Evolutionary conservation across 1,284 basidiomycete genomes (phyloP).

Genomic region (Sparassis latifolia): DNA sequence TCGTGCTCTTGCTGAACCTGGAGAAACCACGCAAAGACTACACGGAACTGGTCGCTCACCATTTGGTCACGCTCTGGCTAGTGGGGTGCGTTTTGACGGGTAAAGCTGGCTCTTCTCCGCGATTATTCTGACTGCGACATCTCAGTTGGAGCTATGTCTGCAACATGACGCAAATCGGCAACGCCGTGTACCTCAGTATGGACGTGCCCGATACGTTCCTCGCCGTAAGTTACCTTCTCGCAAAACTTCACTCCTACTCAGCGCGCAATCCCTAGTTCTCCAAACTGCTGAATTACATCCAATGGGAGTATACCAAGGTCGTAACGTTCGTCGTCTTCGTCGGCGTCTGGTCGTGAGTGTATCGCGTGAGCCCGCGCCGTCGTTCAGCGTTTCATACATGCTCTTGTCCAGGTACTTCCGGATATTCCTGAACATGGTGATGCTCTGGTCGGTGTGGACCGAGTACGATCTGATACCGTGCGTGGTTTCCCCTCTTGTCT

Average conservation of each 20-base stretch:
- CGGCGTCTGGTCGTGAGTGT: conserved; percentile 74
- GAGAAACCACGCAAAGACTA: conserved; percentile 96
- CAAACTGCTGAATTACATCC: conserved; percentile 85
- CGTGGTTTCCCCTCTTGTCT: conserved; percentile 25
- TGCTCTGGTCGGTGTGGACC: conserved; percentile 83
- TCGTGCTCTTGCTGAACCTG: conserved; percentile 79
- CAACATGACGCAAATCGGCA: conserved; percentile 85
- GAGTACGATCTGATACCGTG: conserved; percentile 81
- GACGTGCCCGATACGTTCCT: conserved; percentile 91
- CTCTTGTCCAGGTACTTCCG: conserved; percentile 76
- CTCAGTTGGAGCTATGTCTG: conserved; percentile 81
- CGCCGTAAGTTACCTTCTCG: conserved; percentile 50
- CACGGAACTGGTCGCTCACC: conserved; percentile 79
- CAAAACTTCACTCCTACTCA: not conserved
- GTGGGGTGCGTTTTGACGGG: conserved; percentile 51
- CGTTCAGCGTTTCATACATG: conserved; percentile 4
- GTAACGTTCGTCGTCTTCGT: conserved; percentile 68
- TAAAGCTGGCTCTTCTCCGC: not conserved
- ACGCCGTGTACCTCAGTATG: conserved; percentile 94
- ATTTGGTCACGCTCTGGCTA: conserved; percentile 94
- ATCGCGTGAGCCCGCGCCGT: not conserved
- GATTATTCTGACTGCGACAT: not conserved
- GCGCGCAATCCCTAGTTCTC: conserved; percentile 46
- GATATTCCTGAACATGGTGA: conserved; percentile 86
- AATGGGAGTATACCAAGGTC: conserved; percentile 57